phyloP scores from a whole-genome alignment of 768 basidiomycete species.

The Daedalea quercina region DNA sequence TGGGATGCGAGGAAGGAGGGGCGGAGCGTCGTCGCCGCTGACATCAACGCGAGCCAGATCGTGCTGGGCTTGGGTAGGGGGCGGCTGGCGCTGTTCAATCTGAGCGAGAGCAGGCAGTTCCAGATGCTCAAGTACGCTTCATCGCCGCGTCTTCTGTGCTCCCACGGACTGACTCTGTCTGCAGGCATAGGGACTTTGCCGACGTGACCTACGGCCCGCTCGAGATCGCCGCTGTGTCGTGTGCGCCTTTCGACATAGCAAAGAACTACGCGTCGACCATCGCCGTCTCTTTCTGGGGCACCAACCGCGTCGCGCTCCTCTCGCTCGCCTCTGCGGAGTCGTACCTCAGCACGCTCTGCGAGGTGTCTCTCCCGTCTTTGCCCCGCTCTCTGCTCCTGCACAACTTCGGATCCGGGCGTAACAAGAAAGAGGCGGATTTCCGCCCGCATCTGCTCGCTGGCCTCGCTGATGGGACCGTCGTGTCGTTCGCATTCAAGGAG shows the following conservation, averaged over 20 bases:
- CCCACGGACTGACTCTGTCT: background rate
- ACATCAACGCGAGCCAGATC: slow-evolving; percentile 63
- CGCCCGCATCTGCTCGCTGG: slow-evolving; percentile 64
- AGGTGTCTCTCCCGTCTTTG: slow-evolving; percentile 37
- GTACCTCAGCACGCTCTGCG: slow-evolving; percentile 24
- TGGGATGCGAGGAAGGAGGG: slow-evolving; percentile 28
- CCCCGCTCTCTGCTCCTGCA: slow-evolving; percentile 42
- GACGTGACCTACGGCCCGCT: slow-evolving; percentile 3
- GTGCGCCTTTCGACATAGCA: slow-evolving; percentile 44
- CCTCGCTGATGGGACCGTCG: slow-evolving; percentile 67
- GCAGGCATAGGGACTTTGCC: slow-evolving; percentile 11
- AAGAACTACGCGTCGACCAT: slow-evolving; percentile 42
- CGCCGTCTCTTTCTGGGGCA: slow-evolving; percentile 73
- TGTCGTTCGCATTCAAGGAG: slow-evolving; percentile 38
- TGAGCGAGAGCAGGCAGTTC: slow-evolving; percentile 35
- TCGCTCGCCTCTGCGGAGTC: slow-evolving; percentile 22
- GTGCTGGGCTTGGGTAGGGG: slow-evolving; percentile 54
- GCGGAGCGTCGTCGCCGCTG: slow-evolving; percentile 58
- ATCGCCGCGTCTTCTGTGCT: background rate
- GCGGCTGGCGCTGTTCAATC: slow-evolving; percentile 41
- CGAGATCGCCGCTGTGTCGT: slow-evolving; percentile 70
- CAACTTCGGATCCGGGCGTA: slow-evolving; percentile 45
- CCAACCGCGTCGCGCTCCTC: slow-evolving; percentile 56
- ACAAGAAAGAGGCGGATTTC: slow-evolving; percentile 28
- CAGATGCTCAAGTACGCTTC: slow-evolving; percentile 24